phyloP scores from a whole-genome alignment of 2,329 filamentous ascomycete genomes.

The Monilinia fructigena region DNA sequence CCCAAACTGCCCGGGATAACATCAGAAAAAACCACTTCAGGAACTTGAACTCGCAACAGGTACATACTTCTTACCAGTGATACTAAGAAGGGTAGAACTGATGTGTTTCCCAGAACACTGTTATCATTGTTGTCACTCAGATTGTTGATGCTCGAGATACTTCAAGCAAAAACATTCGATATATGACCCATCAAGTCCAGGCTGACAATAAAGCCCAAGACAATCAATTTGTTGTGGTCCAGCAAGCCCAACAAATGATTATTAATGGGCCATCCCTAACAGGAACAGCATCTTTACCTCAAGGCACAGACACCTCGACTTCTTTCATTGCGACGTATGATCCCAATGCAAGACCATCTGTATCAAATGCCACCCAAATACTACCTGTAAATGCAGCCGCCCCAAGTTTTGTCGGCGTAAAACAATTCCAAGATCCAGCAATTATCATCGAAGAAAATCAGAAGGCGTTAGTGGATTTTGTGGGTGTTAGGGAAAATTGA shows the following conservation, averaged over 20 bases:
- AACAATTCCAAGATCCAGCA: conserved; percentile 30
- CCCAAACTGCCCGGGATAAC: conserved; percentile 32
- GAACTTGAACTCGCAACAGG: conserved; percentile 34
- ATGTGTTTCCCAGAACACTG: conserved; percentile 33
- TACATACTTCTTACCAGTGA: conserved; percentile 23
- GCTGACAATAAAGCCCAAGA: conserved; percentile 26
- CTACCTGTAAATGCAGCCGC: conserved; percentile 27
- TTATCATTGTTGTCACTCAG: conserved; percentile 36
- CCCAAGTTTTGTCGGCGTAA: conserved; percentile 27
- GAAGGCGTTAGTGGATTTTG: conserved; percentile 27
- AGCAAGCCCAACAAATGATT: conserved; percentile 27
- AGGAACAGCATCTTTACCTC: conserved; percentile 14
- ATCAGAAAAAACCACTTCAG: conserved; percentile 38
- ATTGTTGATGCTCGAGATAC: conserved; percentile 33
- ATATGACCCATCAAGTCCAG: conserved; percentile 35
- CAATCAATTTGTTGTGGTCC: conserved; percentile 29
- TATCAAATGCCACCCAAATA: conserved; percentile 27
- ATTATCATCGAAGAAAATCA: conserved; percentile 34
- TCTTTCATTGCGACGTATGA: conserved; percentile 20
- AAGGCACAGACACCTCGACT: neutral
- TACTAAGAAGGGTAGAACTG: conserved; percentile 20
- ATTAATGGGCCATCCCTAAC: conserved; percentile 19
- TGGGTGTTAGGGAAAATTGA: neutral
- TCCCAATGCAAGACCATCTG: conserved; percentile 20
- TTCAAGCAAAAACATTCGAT: conserved; percentile 32